phyloP scores from a whole-genome alignment of 1,139 yeast species.

The Magnusiomyces fungicola region DNA sequence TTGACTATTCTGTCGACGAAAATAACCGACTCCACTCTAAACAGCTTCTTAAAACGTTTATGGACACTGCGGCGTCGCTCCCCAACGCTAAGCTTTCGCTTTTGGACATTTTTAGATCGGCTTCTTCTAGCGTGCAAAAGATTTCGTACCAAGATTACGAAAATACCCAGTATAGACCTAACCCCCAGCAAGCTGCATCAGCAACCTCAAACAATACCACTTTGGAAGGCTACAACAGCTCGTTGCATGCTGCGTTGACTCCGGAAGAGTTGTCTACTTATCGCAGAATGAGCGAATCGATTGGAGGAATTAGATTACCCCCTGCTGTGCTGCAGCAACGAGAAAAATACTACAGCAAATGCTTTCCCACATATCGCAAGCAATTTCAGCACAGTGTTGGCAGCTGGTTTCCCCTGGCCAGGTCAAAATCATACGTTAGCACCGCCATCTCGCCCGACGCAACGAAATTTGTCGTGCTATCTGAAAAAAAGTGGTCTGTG shows the following conservation, averaged over 20 bases:
- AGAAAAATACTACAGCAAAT: slow-evolving; percentile 48
- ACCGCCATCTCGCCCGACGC: slow-evolving; percentile 62
- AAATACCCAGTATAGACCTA: not conserved
- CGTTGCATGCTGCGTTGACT: not conserved
- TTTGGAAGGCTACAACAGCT: not conserved
- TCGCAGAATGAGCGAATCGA: not conserved
- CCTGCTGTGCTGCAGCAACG: slow-evolving; percentile 23
- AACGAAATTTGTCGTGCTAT: slow-evolving; percentile 54
- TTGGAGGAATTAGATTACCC: slow-evolving; percentile 9
- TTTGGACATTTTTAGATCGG: not conserved
- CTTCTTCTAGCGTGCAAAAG: not conserved
- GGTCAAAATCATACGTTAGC: slow-evolving; percentile 44
- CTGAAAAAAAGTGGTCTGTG: slow-evolving; percentile 67
- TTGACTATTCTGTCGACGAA: not conserved
- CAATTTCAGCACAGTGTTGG: slow-evolving; percentile 59
- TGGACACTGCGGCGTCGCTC: not conserved
- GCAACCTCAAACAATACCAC: not conserved
- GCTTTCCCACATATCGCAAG: slow-evolving; percentile 77
- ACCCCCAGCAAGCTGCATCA: not conserved
- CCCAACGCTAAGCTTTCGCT: not conserved
- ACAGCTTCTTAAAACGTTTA: not conserved
- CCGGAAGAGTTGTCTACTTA: not conserved
- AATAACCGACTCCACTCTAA: not conserved
- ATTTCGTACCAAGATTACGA: not conserved
- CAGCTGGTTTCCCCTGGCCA: slow-evolving; percentile 43